Base-by-base conservation (phyloP, 805 yeast species). In the Saturnispora hagleri region DNA sequence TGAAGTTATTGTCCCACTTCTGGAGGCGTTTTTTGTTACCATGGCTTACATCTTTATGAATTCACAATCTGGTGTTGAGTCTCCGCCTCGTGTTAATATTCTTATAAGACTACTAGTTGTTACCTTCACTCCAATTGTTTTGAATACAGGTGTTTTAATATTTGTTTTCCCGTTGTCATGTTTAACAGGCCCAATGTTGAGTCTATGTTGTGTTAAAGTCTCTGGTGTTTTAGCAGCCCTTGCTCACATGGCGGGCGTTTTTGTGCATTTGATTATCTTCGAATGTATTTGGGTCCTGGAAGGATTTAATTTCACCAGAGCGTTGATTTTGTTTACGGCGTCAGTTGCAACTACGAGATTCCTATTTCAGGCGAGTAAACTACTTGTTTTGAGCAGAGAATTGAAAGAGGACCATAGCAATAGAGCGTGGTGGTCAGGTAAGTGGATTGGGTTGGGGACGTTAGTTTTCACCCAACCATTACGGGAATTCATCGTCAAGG, bases 11-110 rank as follows among this genome's bases (percentile, higher is more conserved):
- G 77, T 88, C 42, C 93, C 96, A 44, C 61, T 83, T 38, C 65
- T 86, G 53, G 81, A 82, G 60, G 81, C 93, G 17, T 77, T 81
- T 27, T 81, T 82, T 58, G 76, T 85, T 47, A 77, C 84, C 52
- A 69, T 82, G 50, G 90, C 96, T 0, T 91, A 80, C 66, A 72
- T 82, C 49, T 91, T 86, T 61, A 83, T 86, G 60, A 90, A 89
- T 67, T 75, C 96, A 1, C 97, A 89, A 70, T 87, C 83, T 34
- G 97, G 97, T 31, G 96, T 89, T 0, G 55, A 59, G 46, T 59
- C 67, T 49, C 69, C 77, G n/a, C 56, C 67, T 52, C 72, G 76
- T 2, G 75, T 80, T 7, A 79, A 82, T 63, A 77, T 91, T 0
- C 61, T 86, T 0, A 56, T 84, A 12, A 73, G 97, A 52, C 65